A percentile compares a stretch with the other conserved stretches of the same genome.
Evolutionary conservation across 2,329 filamentous ascomycete genomes (phyloP).

Genomic region (Aspergillus carbonarius): DNA sequence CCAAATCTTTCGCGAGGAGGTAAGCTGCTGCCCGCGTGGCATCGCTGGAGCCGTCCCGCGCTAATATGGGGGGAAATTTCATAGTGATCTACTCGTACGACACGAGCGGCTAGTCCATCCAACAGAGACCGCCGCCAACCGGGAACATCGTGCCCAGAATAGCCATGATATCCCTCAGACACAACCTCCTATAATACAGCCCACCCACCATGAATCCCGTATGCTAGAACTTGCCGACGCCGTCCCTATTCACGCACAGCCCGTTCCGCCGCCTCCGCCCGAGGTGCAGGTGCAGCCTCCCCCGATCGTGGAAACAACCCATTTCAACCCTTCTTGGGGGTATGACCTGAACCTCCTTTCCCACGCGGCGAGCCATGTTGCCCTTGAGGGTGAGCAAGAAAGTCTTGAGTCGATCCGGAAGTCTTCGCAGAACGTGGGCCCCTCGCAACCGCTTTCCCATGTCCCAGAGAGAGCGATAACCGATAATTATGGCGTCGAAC

Average conservation of each 20-base stretch:
- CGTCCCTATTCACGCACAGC: conserved; percentile 42
- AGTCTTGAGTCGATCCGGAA: conserved; percentile 39
- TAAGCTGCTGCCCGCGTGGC: conserved; percentile 20
- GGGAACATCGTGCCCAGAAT: conserved; percentile 38
- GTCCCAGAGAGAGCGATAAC: conserved; percentile 40
- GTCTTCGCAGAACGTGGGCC: conserved; percentile 31
- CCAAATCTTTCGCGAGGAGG: conserved; percentile 51
- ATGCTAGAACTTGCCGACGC: conserved; percentile 48
- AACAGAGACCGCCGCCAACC: conserved; percentile 41
- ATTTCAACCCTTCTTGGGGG: conserved; percentile 52
- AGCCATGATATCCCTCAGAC: conserved; percentile 34
- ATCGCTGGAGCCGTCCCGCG: conserved; percentile 13
- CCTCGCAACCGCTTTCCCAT: conserved; percentile 36
- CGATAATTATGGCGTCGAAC: conserved; percentile 45
- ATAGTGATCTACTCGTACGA: conserved; percentile 49
- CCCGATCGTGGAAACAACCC: conserved; percentile 43
- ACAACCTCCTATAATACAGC: conserved; percentile 38
- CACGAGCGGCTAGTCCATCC: conserved; percentile 52
- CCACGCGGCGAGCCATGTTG: conserved; percentile 51
- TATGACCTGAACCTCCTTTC: conserved; percentile 51
- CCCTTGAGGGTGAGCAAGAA: conserved; percentile 47
- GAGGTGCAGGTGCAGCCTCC: conserved; percentile 40
- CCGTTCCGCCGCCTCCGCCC: conserved; percentile 32
- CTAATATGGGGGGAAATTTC: conserved; percentile 24
- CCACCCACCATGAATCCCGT: conserved; percentile 42